These are phyloP conservation scores for Wallacemonas sp. DNA, from an alignment of 208 protist species.

Conservation along the genomic window DNA sequence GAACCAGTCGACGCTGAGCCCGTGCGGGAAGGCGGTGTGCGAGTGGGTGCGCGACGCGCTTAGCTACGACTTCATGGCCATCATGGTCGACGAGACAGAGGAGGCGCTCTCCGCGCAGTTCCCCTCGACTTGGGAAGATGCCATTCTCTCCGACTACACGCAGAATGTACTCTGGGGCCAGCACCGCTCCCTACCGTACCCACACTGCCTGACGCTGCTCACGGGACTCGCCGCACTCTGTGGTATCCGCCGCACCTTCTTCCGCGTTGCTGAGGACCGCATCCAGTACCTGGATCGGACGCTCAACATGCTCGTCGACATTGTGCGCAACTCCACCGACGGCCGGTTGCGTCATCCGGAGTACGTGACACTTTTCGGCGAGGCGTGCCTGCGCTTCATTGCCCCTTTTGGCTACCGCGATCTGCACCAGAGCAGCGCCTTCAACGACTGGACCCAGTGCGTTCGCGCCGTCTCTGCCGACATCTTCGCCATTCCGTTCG, in stretches of 20 bases:
- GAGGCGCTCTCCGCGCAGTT: slow-evolving; percentile 75
- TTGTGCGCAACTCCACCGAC: slow-evolving; percentile 28
- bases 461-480: slow-evolving; percentile 52
- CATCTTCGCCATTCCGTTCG: slow-evolving; percentile 71
- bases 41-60: slow-evolving; percentile 65
- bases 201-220: slow-evolving; percentile 63
- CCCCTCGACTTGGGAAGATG: slow-evolving; percentile 64
- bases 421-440: slow-evolving; percentile 44
- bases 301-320: slow-evolving; percentile 37
- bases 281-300: slow-evolving; percentile 60
- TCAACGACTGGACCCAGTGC: slow-evolving; percentile 47
- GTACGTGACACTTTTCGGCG: slow-evolving; percentile 61
- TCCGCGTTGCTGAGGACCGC: slow-evolving; percentile 67
- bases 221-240: slow-evolving; percentile 63
- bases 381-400: slow-evolving; percentile 60
- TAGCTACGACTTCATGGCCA: slow-evolving; percentile 84
- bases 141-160: slow-evolving; percentile 51
- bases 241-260: slow-evolving; percentile 81
- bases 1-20: slow-evolving; percentile 1
- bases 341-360: slow-evolving; percentile 61
- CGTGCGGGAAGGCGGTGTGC: slow-evolving; percentile 42
- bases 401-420: slow-evolving; percentile 79
- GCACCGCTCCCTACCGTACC: slow-evolving; percentile 69
- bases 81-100: slow-evolving; percentile 85
- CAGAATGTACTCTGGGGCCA: slow-evolving; percentile 71